A percentile compares a stretch with the other conserved stretches of the same genome.
phyloP scores from a whole-genome alignment of 2,329 filamentous ascomycete genomes.

The Scortechinia acanthostroma region DNA sequence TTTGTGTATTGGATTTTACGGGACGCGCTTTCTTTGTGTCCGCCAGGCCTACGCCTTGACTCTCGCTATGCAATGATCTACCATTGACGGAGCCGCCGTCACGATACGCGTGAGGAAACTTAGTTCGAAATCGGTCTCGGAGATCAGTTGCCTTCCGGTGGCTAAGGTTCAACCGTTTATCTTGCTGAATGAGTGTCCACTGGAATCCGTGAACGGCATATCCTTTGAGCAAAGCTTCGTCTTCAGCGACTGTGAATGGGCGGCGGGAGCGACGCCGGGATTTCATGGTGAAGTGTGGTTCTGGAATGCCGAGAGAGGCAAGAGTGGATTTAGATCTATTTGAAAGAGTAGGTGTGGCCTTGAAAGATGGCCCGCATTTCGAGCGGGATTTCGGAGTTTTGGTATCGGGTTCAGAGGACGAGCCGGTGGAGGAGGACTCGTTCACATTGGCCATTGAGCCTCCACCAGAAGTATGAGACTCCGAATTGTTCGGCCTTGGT shows the following conservation, averaged over 20 bases:
- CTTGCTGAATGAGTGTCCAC: constrained; percentile 52
- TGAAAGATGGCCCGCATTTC: constrained; percentile 13
- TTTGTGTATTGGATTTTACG: no score
- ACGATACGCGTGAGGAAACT: constrained; percentile 47
- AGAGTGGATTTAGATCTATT: constrained; percentile 19
- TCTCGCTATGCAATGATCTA: not conserved
- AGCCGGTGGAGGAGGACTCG: not conserved
- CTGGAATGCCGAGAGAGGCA: constrained; percentile 33
- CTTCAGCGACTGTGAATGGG: constrained; percentile 46
- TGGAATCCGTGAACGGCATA: constrained; percentile 49
- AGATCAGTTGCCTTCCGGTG: constrained; percentile 48
- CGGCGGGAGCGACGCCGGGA: constrained; percentile 41
- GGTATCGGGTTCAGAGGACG: not conserved
- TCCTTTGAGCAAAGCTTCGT: constrained; percentile 46
- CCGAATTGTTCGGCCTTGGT: not conserved
- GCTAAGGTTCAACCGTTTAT: constrained; percentile 37
- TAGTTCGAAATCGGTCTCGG: constrained; percentile 52
- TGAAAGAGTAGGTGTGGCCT: constrained; percentile 16
- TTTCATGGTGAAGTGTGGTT: constrained; percentile 33
- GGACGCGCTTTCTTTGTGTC: not conserved
- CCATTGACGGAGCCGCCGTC: constrained; percentile 24
- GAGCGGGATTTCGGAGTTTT: not conserved
- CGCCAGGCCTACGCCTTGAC: not conserved
- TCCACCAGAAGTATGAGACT: no score
- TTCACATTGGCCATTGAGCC: not conserved